These are phyloP conservation scores for Smallanthus sonchifolius DNA, from an alignment of 129 eudicot genomes.

Conservation along the genomic window DNA sequence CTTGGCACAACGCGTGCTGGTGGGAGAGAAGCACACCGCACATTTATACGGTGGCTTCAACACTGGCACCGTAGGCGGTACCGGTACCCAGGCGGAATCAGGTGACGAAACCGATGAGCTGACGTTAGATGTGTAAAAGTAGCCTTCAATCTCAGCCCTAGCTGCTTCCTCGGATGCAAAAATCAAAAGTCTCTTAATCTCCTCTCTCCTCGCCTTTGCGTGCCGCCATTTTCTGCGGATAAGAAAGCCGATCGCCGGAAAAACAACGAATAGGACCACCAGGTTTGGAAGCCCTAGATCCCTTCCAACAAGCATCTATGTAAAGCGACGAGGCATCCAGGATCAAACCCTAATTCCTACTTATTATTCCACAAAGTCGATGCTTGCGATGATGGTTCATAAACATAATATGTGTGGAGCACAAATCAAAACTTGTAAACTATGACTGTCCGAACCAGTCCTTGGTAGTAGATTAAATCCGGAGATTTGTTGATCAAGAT, in stretches of 20 bases:
- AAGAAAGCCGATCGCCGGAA: slow-evolving; percentile 42
- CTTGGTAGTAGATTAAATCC: no score
- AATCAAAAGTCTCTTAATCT: slow-evolving; percentile 53
- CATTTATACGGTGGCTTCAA: slow-evolving; percentile 37
- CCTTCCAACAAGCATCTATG: slow-evolving; percentile 68
- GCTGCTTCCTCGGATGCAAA: slow-evolving; percentile 68
- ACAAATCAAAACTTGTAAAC: no score
- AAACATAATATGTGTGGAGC: slow-evolving; percentile 2
- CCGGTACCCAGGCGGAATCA: slow-evolving; percentile 10
- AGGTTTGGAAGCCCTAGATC: slow-evolving; percentile 69
- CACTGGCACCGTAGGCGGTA: slow-evolving; percentile 12
- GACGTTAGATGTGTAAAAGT: slow-evolving; percentile 5
- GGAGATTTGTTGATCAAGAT: no score
- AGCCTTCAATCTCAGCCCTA: slow-evolving; percentile 59
- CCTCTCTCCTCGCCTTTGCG: slow-evolving; percentile 59
- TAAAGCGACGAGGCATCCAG: slow-evolving; percentile 37
- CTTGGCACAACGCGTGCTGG: slow-evolving; percentile 62
- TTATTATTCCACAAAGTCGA: slow-evolving; percentile 23
- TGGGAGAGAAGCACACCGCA: slow-evolving; percentile 57
- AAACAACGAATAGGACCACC: slow-evolving; percentile 42
- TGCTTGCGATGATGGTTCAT: slow-evolving; percentile 36
- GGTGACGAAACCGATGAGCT: background rate
- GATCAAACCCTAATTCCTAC: slow-evolving; percentile 31
- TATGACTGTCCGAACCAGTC: no score
- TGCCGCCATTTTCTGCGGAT: slow-evolving; percentile 59